phyloP scores from a whole-genome alignment of 1,284 basidiomycete species.

The Pisolithus thermaeus region DNA sequence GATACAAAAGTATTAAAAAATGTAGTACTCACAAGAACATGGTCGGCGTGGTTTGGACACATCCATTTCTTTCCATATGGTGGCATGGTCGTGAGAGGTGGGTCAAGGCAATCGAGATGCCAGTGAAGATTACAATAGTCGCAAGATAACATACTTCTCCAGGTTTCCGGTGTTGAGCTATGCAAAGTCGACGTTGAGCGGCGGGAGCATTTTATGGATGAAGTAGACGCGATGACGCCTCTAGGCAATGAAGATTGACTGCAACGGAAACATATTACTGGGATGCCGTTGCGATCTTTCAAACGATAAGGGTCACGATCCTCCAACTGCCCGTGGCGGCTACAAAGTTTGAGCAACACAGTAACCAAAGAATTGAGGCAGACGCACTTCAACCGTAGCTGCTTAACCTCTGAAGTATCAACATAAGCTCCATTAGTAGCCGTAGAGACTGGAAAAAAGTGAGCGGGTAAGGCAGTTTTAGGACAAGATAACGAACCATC shows the following conservation, averaged over 20 bases:
- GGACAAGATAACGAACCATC: slow-evolving; percentile 51
- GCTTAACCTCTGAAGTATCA: slow-evolving; percentile 71
- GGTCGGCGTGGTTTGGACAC: slow-evolving; percentile 94
- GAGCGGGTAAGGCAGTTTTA: slow-evolving; percentile 11
- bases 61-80: slow-evolving; percentile 92
- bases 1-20: slow-evolving; percentile 2
- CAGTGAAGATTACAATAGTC: slow-evolving; percentile 95
- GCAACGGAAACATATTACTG: slow-evolving; percentile 87
- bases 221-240: slow-evolving; percentile 41
- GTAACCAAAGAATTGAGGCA: slow-evolving; percentile 8
- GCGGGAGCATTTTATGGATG: slow-evolving; percentile 50
- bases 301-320: slow-evolving; percentile 88
- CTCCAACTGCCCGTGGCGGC: slow-evolving; percentile 84
- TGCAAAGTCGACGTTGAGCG: slow-evolving; percentile 37
- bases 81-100: slow-evolving; percentile 85
- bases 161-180: slow-evolving; percentile 41
- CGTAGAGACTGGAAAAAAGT: slow-evolving; percentile 52
- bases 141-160: slow-evolving; percentile 82
- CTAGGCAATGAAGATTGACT: slow-evolving; percentile 70
- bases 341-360: slow-evolving; percentile 30
- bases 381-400: slow-evolving; percentile 66
- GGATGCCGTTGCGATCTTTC: slow-evolving; percentile 78
- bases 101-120: slow-evolving; percentile 95
- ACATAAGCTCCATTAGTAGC: slow-evolving; percentile 73
- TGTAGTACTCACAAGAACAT: slow-evolving; percentile 53